phyloP scores from a whole-genome alignment of 768 basidiomycete genomes.

The Pleurotus djamor region DNA sequence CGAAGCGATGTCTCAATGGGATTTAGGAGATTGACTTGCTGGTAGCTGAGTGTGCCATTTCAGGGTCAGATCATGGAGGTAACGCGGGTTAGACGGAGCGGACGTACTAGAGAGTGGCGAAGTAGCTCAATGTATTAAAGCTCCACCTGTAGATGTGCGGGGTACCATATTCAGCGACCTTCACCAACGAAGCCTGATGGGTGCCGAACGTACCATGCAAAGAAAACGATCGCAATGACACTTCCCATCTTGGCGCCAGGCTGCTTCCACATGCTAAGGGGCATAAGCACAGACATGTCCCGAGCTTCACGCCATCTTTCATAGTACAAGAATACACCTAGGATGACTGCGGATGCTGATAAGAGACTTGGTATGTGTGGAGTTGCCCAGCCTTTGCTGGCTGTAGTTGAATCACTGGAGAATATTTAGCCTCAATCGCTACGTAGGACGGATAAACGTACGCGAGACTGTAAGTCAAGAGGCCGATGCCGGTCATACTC shows the following conservation, averaged over 20 bases:
- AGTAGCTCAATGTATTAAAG: conserved; percentile 30
- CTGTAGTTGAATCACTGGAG: conserved; percentile 24
- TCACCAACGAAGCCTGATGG: neutral
- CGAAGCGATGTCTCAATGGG: conserved; percentile 29
- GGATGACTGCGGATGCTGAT: conserved; percentile 20
- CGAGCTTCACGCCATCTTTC: conserved; percentile 24
- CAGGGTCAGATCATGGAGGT: neutral
- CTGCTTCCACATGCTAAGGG: conserved; percentile 27
- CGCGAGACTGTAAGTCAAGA: conserved; percentile 30
- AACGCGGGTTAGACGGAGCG: neutral
- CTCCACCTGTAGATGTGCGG: conserved; percentile 11
- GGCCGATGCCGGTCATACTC: conserved; percentile 27
- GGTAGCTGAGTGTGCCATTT: conserved; percentile 18
- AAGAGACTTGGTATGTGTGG: conserved; percentile 28
- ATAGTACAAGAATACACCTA: conserved; percentile 22
- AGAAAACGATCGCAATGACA: conserved; percentile 25
- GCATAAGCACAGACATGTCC: conserved; percentile 24
- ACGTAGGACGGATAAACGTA: conserved; percentile 10
- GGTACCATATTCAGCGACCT: neutral
- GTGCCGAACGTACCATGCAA: conserved; percentile 20
- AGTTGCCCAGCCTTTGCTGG: conserved; percentile 26
- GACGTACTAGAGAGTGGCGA: conserved; percentile 23
- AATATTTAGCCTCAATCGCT: neutral
- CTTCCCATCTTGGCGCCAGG: conserved; percentile 23
- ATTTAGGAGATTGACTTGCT: conserved; percentile 23